phyloP scores from a whole-genome alignment of 2,329 filamentous ascomycete genomes.

The Pyricularia grisea region DNA sequence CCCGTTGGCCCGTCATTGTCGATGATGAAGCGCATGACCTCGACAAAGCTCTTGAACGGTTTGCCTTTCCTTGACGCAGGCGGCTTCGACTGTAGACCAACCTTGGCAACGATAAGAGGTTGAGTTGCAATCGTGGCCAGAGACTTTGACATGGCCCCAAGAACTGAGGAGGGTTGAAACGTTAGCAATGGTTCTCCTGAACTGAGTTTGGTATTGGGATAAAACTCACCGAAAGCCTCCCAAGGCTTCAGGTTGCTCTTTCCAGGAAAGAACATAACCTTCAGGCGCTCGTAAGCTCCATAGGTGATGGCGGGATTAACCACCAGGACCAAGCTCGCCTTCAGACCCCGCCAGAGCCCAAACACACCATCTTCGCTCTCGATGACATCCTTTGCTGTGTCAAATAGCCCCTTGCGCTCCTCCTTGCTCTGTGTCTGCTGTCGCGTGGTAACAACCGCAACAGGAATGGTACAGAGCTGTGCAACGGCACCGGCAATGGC shows the following conservation, averaged over 20 bases:
- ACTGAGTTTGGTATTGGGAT: neutral
- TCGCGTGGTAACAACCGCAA: slow-evolving; percentile 88
- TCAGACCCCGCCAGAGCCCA: slow-evolving; percentile 89
- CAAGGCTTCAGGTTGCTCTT: slow-evolving; percentile 67
- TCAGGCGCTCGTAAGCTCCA: slow-evolving; percentile 86
- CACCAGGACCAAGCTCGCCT: slow-evolving; percentile 90
- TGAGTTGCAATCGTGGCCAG: slow-evolving; percentile 88
- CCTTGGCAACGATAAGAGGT: slow-evolving; percentile 94
- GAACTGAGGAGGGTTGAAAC: slow-evolving; percentile 41
- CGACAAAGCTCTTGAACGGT: slow-evolving; percentile 85
- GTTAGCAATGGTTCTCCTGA: neutral
- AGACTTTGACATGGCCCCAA: slow-evolving; percentile 88
- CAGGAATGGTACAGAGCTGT: slow-evolving; percentile 92
- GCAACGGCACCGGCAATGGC: slow-evolving; percentile 84
- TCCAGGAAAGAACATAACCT: slow-evolving; percentile 66
- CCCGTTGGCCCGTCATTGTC: slow-evolving; percentile 73
- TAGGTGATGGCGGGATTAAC: slow-evolving; percentile 98
- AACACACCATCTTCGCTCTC: slow-evolving; percentile 81
- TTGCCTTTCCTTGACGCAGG: slow-evolving; percentile 77
- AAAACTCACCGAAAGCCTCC: slow-evolving; percentile 79
- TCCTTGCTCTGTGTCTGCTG: slow-evolving; percentile 86
- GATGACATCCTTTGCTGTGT: slow-evolving; percentile 82
- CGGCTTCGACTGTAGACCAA: slow-evolving; percentile 88
- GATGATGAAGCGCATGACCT: slow-evolving; percentile 92
- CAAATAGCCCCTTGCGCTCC: slow-evolving; percentile 78